phyloP scores from a whole-genome alignment of 768 basidiomycete genomes.

The Termitomyces sp. region DNA sequence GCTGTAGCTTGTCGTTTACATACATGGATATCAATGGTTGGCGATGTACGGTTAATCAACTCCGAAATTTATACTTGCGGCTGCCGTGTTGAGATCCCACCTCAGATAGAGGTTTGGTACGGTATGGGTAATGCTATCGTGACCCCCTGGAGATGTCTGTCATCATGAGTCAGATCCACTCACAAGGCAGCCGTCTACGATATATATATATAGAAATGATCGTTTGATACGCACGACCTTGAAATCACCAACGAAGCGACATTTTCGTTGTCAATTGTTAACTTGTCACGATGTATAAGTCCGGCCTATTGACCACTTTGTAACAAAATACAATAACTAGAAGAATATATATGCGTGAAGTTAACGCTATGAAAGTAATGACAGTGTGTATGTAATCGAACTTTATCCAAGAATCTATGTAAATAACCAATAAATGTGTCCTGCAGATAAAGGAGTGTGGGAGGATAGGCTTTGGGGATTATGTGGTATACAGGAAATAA shows the following conservation, averaged over 20 bases:
- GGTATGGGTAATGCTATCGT: neutral
- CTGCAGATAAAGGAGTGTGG: slow-evolving; percentile 13
- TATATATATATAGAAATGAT: neutral
- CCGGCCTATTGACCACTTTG: slow-evolving; percentile 1
- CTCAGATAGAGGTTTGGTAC: neutral
- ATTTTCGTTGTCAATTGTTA: neutral
- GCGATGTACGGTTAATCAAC: neutral
- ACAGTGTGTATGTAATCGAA: slow-evolving; percentile 11
- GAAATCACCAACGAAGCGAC: neutral
- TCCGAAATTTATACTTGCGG: neutral
- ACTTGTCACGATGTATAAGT: neutral
- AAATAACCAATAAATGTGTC: slow-evolving; percentile 12
- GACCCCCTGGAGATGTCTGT: neutral
- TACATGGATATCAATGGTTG: neutral
- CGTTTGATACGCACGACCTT: neutral
- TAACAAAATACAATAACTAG: neutral
- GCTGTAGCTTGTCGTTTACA: neutral
- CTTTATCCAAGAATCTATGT: slow-evolving; percentile 12
- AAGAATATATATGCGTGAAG: neutral
- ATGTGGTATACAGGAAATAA: neutral
- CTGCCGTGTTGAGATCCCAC: neutral
- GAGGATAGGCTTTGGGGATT: neutral
- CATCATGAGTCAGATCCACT: neutral
- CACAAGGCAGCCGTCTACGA: too few relatives aligned
- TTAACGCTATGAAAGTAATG: neutral